Evolutionary conservation across 345 rosid genomes (phyloP).

Genomic region (Bretschneidera sinensis): DNA sequence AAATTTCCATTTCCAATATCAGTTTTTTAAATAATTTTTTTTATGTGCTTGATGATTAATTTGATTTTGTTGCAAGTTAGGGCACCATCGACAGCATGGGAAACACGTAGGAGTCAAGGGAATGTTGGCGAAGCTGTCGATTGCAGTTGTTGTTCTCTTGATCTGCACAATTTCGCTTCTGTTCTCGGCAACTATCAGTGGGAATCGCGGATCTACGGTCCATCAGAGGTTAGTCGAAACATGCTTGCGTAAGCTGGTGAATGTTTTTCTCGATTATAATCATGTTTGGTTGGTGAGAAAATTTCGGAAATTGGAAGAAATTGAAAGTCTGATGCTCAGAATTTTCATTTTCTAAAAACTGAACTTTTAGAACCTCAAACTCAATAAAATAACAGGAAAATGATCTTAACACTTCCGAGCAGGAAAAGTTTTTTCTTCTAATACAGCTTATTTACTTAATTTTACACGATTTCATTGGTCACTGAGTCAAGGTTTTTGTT

Average conservation of each 20-base stretch:
- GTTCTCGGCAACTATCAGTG: constrained; percentile 45
- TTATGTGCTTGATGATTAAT: neutral
- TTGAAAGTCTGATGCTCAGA: neutral
- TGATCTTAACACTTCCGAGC: too few species aligned
- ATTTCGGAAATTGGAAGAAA: neutral
- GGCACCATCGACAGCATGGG: constrained; percentile 60
- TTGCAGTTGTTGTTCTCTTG: constrained; percentile 61
- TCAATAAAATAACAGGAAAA: neutral
- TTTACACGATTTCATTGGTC: constrained; percentile 10
- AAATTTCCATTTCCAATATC: constrained; percentile 1
- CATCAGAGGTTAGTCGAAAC: constrained; percentile 45
- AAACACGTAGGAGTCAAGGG: constrained; percentile 67
- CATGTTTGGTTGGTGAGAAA: constrained; percentile 21
- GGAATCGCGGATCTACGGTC: constrained; percentile 36
- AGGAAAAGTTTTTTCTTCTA: neutral
- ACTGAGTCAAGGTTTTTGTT: neutral
- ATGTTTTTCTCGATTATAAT: constrained; percentile 12
- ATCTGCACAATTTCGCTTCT: constrained; percentile 71
- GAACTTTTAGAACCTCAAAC: neutral
- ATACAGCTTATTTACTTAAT: neutral
- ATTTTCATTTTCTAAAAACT: neutral
- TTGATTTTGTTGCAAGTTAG: constrained; percentile 36
- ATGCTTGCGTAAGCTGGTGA: neutral
- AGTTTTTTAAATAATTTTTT: neutral
- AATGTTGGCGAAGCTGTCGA: constrained; percentile 48